Percentiles rank a stretch among this genome's conserved stretches.
Conservation (phyloP, 805 yeast species). For the Ascoidea asiatica region DNA sequence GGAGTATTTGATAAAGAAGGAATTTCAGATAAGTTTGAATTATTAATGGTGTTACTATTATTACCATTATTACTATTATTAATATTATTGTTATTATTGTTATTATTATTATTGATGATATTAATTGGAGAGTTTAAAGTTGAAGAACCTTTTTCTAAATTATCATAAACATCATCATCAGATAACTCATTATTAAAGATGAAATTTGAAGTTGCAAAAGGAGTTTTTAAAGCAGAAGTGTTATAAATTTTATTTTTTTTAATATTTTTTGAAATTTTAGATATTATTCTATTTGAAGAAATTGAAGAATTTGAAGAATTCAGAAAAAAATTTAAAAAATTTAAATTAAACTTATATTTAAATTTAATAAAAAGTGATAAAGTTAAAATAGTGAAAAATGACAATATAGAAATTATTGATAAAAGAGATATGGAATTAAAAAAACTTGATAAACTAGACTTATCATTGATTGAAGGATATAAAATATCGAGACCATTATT, state of each 20-base stretch:
- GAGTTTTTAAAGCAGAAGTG: background rate
- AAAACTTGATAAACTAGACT: no score
- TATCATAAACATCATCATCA: no score
- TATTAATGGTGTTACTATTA: background rate
- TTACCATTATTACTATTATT: no score
- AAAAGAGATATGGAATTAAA: background rate
- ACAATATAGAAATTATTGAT: background rate
- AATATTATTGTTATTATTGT: background rate
- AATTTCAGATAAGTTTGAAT: background rate
- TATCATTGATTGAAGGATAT: background rate
- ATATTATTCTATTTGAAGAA: no score
- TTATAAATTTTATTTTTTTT: no score
- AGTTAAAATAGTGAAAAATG: background rate
- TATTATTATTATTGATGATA: background rate
- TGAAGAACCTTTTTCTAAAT: no score
- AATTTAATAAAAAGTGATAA: no score
- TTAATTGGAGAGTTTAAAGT: background rate
- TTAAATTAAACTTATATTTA: background rate
- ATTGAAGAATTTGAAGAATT: background rate
- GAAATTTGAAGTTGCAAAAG: no score
- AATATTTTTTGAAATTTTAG: background rate
- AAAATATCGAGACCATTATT: background rate
- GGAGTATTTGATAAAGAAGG: background rate
- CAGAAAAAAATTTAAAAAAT: no score
- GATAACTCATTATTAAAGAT: no score